Evolutionary conservation across 805 yeast genomes (phyloP), one percentile per base, ranked within the genome.

Genomic region (Saccharomyces kudriavzevii): DNA sequence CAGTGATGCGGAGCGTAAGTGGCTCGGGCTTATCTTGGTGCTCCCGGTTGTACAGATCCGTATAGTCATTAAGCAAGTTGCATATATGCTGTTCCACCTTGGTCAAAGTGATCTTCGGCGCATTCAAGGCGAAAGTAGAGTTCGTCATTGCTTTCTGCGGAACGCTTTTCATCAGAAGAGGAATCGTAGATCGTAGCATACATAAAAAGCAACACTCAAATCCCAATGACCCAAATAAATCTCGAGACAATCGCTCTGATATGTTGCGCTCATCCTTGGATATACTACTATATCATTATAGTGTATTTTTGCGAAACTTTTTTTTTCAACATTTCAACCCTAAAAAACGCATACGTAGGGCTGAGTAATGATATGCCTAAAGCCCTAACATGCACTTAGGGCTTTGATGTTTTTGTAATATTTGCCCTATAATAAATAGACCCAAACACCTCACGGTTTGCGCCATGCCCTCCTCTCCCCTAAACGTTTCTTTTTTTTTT

Each of bases 1-100:
- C 99, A 0, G 97, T 91, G 59, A 94, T 87, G 56, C 99, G 70
- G 40, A 56, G 59, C n/a, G 50, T 58, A 53, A 62, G 50, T 6
- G 64, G 68, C 45, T 60, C 66, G 17, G 48, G 24, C 11, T 17
- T 31, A 9, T 52, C 25, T 24, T 45, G 14, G 24, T 54, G 30
- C 4, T 40, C 26, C 1, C 46, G 20, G 47, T 68, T 68, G 50
- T 67, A 69, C 10, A 63, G 56, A 14, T 54, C 53, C n/a, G 64
- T 59, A 50, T 60, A 69, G 48, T 69, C 71, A 29, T 60, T 67
- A 27, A 69, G 52, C 29, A 69, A 51, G 13, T 53, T 50, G 48
- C 71, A 67, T 22, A 69, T 61, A 22, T 61, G 49, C 10, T 54
- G 49, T 56, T 69, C 73, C 5, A 53, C 58, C 8, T 53, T 55